Evolutionary conservation across 2,329 filamentous ascomycete genomes (phyloP).

Genomic region (Fusarium staphyleae): DNA sequence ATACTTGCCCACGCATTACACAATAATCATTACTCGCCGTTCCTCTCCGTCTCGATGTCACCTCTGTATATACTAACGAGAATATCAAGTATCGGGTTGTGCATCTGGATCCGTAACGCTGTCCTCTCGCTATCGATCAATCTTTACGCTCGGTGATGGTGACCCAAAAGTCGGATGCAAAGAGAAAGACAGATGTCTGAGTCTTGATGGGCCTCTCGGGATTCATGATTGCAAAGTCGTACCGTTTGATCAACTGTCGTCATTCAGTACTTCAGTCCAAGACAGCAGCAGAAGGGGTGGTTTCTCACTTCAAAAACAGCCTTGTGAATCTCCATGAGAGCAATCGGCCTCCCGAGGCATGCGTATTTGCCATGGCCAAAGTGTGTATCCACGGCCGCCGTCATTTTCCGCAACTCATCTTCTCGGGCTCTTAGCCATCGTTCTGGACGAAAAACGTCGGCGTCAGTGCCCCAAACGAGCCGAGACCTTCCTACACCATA

Average conservation of each 20-base stretch:
- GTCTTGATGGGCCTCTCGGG: constrained; percentile 45
- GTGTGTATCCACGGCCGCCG: constrained; percentile 49
- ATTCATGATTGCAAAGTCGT: constrained; percentile 47
- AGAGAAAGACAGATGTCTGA: constrained; percentile 46
- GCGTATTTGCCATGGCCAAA: constrained; percentile 56
- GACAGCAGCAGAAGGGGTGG: rapidly evolving
- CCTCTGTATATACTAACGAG: no score
- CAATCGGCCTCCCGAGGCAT: constrained; percentile 57
- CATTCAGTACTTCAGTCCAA: neutral
- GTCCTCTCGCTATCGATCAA: neutral
- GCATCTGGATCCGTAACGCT: no score
- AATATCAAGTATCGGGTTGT: no score
- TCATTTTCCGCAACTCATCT: constrained; percentile 46
- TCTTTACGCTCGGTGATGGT: constrained; percentile 37
- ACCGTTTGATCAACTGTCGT: constrained; percentile 43
- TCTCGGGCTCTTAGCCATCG: constrained; percentile 56
- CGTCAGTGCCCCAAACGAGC: constrained; percentile 58
- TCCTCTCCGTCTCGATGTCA: no score
- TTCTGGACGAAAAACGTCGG: constrained; percentile 60
- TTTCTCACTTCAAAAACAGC: constrained; percentile 54
- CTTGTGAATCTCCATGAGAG: constrained; percentile 58
- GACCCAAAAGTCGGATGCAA: constrained; percentile 48
- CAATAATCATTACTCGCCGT: no score
- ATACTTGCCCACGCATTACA: no score
- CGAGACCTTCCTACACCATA: constrained; percentile 61